Base-by-base conservation (phyloP, 1,284 basidiomycete species). In the Cutaneotrichosporon spelunceum region DNA sequence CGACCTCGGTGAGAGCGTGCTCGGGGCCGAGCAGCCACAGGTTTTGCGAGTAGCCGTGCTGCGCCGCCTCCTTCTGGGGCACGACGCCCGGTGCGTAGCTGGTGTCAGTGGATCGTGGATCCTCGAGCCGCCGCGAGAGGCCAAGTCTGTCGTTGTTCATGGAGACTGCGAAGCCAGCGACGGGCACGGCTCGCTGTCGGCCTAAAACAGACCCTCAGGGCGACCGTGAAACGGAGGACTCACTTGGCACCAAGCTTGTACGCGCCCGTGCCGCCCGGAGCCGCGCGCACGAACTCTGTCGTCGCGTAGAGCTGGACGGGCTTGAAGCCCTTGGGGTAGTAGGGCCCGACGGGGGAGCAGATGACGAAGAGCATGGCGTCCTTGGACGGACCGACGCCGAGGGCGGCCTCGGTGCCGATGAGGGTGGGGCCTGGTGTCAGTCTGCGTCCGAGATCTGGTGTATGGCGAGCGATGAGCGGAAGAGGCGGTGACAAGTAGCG, bases 341-440 rank as follows among this genome's bases (percentile, higher is more conserved):
- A 99, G 2, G 95, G 94, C 19, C 94, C 93, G 27, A 93, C 92
- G 42, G 93, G 93, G 69, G 88, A 90, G 75, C 88, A 88, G 72
- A 99, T 98, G 60, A 99, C 93, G 74, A 93, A 98, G 34, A 99
- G 85, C 19, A 98, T 84, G 0, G 94, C 93, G 68, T 95, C 89
- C 57, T 83, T 86, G 1, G 92, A 90, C 8, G 94, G 92, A 56
- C 87, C 84, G 36, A 99, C 90, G 34, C 95, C 93, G 50, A 99
- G 85, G 0, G 88, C 87, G 53, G 85, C 86, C 71, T 96, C 91
- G 4, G 90, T 96, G 33, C 93, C 95, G 68, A 99, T 99, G 71
- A 84, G 72, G 13, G 83, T 82, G 7, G 84, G 84, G 65, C 77
- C 75, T 78, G 56, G 9, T 19, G 55, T 56, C 53, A 56, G 59